phyloP scores from a whole-genome alignment of 1,284 basidiomycete species.

The Pseudozyma hubeiensis region DNA sequence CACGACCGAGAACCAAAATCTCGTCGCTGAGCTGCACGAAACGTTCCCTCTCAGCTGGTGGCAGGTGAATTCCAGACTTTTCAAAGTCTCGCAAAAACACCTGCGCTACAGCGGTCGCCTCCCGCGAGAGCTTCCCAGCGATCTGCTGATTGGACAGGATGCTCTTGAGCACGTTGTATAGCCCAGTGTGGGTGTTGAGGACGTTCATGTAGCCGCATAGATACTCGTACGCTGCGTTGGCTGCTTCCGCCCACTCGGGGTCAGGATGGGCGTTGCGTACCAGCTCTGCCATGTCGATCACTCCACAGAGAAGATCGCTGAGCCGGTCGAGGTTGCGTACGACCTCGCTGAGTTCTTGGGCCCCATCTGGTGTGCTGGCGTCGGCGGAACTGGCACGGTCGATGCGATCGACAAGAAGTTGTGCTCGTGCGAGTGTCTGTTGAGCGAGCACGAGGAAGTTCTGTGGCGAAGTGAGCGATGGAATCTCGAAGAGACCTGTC shows the following conservation, averaged over 20 bases:
- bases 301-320: conserved; percentile 92
- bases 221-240: conserved; percentile 88
- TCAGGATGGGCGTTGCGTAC: conserved; percentile 94
- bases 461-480: conserved; percentile 53
- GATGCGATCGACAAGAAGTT: conserved; percentile 65
- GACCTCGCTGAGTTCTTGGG: conserved; percentile 55
- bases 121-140: conserved; percentile 63
- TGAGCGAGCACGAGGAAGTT: conserved; percentile 59
- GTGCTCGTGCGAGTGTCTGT: conserved; percentile 61
- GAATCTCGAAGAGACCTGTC: conserved; percentile 60
- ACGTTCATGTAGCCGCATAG: conserved; percentile 98
- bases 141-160: conserved; percentile 68
- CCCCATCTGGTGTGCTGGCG: conserved; percentile 18
- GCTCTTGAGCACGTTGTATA: conserved; percentile 74
- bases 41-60: conserved; percentile 78
- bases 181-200: conserved; percentile 91
- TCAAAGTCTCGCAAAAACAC: conserved; percentile 98
- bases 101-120: conserved; percentile 77
- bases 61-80: conserved; percentile 92
- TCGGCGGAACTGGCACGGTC: conserved; percentile 42
- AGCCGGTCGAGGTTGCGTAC: conserved; percentile 79
- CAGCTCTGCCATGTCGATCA: conserved; percentile 95
- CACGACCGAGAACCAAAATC: conserved; percentile 86
- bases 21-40: conserved; percentile 93
- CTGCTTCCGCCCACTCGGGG: conserved; percentile 81